These are phyloP conservation scores for Claviceps digitariae DNA, from an alignment of 2,329 filamentous ascomycete species.

Conservation along the genomic window DNA sequence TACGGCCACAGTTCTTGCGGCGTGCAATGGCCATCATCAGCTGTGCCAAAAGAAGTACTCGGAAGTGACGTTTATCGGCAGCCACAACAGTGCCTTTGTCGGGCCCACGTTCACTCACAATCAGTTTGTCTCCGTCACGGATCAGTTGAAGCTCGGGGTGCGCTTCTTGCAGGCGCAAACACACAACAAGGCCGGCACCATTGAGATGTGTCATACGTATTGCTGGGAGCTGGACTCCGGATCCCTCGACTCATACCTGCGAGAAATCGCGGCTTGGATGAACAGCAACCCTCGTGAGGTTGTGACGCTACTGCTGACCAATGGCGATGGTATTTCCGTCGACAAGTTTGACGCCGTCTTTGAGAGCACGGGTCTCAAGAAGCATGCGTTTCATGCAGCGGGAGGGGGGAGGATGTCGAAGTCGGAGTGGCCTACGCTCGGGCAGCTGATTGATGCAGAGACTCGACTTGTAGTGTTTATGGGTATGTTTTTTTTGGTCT, in stretches of 20 bases:
- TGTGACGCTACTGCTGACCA: conserved; percentile 49
- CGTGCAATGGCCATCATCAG: conserved; percentile 44
- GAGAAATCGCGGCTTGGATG: conserved; percentile 45
- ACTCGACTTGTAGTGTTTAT: conserved; percentile 60
- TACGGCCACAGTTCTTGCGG: conserved; percentile 10
- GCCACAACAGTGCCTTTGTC: conserved; percentile 54
- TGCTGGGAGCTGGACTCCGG: conserved; percentile 48
- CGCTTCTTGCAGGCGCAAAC: conserved; percentile 53
- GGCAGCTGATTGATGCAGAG: conserved; percentile 45
- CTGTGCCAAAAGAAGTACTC: conserved; percentile 46
- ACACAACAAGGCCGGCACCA: conserved; percentile 34
- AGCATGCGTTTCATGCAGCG: conserved; percentile 43
- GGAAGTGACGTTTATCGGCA: conserved; percentile 46
- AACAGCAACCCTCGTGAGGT: conserved; percentile 45
- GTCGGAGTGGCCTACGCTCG: conserved; percentile 55
- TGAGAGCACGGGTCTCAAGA: conserved; percentile 37
- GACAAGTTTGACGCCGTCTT: conserved; percentile 42
- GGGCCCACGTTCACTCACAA: conserved; percentile 40
- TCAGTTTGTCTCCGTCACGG: conserved; percentile 44
- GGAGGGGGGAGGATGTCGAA: conserved; percentile 21
- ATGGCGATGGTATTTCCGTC: conserved; percentile 43
- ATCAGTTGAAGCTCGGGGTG: conserved; percentile 47
- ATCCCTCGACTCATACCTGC: conserved; percentile 39
- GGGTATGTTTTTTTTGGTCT: conserved; percentile 26
- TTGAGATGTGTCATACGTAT: conserved; percentile 51